Percentiles rank a stretch among this genome's conserved stretches.
Conservation (phyloP, 2,329 filamentous ascomycete species). For the Colletotrichum tofieldiae region DNA sequence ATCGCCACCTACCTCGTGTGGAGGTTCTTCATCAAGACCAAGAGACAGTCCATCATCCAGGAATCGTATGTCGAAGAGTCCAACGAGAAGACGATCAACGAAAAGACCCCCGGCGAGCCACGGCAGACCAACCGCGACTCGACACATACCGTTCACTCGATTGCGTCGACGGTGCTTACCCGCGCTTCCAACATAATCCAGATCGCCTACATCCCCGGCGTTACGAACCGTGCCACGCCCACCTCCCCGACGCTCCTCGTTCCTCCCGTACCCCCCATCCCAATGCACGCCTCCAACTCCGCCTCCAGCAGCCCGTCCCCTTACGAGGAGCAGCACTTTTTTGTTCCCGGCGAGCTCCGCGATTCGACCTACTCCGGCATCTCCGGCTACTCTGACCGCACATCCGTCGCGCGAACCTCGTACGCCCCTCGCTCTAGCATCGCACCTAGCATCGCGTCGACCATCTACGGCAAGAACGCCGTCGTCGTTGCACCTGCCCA, state of each 20-base stretch:
- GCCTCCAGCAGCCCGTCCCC: constrained; percentile 67
- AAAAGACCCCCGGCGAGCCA: constrained; percentile 67
- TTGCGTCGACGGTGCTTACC: constrained; percentile 95
- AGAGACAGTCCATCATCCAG: constrained; percentile 73
- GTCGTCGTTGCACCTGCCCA: constrained; percentile 87
- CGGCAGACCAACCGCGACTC: constrained; percentile 78
- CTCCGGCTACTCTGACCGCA: constrained; percentile 74
- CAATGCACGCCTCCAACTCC: constrained; percentile 73
- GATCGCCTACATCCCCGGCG: constrained; percentile 98
- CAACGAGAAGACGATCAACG: constrained; percentile 69
- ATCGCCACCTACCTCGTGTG: constrained; percentile 85
- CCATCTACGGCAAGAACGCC: constrained; percentile 93
- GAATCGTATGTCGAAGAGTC: constrained; percentile 72
- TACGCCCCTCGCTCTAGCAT: constrained; percentile 80
- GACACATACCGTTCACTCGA: constrained; percentile 88
- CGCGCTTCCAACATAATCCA: constrained; percentile 99
- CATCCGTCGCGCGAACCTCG: constrained; percentile 72
- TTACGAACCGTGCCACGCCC: constrained; percentile 90
- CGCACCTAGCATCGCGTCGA: constrained; percentile 89
- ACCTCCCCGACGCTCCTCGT: constrained; percentile 86
- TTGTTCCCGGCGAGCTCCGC: constrained; percentile 90
- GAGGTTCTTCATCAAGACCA: constrained; percentile 88
- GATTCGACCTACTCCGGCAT: constrained; percentile 91
- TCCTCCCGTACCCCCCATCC: constrained; percentile 94
- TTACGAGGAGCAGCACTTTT: constrained; percentile 89